Conservation (phyloP, 2,329 filamentous ascomycete species). For the Aureobasidium sp. region DNA sequence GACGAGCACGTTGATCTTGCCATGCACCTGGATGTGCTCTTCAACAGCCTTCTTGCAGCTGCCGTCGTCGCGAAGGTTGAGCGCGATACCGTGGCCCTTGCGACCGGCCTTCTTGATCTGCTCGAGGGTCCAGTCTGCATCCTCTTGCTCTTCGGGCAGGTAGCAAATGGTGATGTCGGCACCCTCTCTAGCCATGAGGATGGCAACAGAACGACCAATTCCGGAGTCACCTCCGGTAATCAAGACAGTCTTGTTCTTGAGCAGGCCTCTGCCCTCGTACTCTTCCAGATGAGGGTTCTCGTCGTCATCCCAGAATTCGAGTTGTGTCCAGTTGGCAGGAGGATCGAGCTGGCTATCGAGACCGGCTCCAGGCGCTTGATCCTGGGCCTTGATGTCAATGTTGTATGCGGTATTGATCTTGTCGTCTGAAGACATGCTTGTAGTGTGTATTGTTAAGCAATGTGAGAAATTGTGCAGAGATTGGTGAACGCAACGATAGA, state of each 20-base stretch:
- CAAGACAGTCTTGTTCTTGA: conserved; percentile 27
- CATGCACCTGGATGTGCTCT: conserved; percentile 45
- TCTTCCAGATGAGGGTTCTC: conserved; percentile 27
- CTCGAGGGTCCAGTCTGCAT: conserved; percentile 48
- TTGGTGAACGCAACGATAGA: neutral
- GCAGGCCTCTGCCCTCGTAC: conserved; percentile 26
- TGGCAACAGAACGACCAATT: conserved; percentile 49
- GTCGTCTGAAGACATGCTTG: conserved; percentile 18
- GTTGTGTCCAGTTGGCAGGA: conserved; percentile 27
- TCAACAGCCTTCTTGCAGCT: conserved; percentile 47
- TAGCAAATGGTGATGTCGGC: conserved; percentile 51
- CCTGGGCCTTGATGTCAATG: conserved; percentile 23
- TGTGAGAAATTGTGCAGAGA: neutral
- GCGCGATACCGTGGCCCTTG: conserved; percentile 42
- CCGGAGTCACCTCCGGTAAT: conserved; percentile 24
- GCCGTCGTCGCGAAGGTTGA: conserved; percentile 44
- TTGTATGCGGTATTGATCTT: conserved; percentile 24
- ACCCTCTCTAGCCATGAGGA: conserved; percentile 52
- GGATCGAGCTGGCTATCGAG: conserved; percentile 27
- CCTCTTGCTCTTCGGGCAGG: conserved; percentile 49
- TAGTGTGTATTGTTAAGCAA: neutral
- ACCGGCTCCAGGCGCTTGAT: conserved; percentile 26
- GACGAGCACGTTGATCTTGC: conserved; percentile 42
- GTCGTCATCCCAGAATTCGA: conserved; percentile 28
- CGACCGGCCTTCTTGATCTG: conserved; percentile 46